Base-by-base conservation (phyloP, 208 protist species). In the Wallacemonas sp. region DNA sequence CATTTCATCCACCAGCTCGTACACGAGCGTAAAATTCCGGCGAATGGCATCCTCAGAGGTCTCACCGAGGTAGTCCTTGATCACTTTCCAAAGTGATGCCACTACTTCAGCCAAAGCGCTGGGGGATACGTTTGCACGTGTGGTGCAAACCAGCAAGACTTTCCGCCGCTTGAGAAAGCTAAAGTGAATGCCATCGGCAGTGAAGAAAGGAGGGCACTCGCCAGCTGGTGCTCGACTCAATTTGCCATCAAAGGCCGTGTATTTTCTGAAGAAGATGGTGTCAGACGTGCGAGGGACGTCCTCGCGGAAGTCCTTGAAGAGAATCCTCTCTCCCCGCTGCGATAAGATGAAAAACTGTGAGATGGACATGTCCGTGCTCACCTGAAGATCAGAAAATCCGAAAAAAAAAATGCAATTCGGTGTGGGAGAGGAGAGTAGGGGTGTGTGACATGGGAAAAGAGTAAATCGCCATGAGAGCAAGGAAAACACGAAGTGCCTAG, bases 1-100 rank as follows among this genome's bases (percentile, higher is more conserved):
- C 58, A 96, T 81, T 69, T 97, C 95, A 66, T 98, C 94, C 30
- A 97, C 53, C n/a, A 98, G 55, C 67, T 98, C 92, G 70, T 98
- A 97, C 19, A 97, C 70, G 11, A 97, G 74, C 15, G 93, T 70
- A 33, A 98, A 97, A 76, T 97, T 97, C 39, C 75, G 71, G 5
- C 85, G 71, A 19, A 98, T 66, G 44, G 77, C 72, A 36, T 97
- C 84, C 70, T 98, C 95, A 30, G 66, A 89, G 30, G 98, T 59
- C 2, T 93, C 79, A 5, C 91, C 90, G 47, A 94, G 72, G 66
- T 88, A 97, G 60, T 98, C 93, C 61, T 82, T 87, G 21, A 97
- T 85, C 1, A 98, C 58, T 46, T 78, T 77, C 30, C 81, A 56
- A 1, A 96, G 60, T 9, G 86, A 68, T 19, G 72, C 46, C 15